Conservation (phyloP, 371 early-diverging fungal genomes). For the Mortierella sp. region DNA sequence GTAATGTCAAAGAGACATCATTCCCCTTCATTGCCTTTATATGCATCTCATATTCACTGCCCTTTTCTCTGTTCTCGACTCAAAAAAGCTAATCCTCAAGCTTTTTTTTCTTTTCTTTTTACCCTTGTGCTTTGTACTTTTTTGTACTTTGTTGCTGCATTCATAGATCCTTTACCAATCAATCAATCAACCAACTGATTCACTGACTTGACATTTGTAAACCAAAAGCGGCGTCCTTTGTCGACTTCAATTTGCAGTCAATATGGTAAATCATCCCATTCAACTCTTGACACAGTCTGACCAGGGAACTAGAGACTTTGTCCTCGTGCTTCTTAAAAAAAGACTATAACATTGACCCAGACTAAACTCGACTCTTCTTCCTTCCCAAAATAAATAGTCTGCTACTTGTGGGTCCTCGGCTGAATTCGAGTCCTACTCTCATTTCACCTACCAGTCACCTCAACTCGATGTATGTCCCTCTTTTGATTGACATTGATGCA, state of each 20-base stretch:
- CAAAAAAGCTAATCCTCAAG: too few relatives aligned
- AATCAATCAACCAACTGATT: not conserved
- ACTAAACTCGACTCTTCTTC: not conserved
- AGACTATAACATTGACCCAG: not conserved
- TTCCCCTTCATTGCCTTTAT: too few relatives aligned
- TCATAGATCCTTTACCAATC: not conserved
- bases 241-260: not conserved
- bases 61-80: too few relatives aligned
- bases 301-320: not conserved
- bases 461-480: constrained; percentile 31
- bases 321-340: not conserved
- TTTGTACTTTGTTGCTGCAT: too few relatives aligned
- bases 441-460: constrained; percentile 26
- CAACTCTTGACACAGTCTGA: not conserved
- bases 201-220: not conserved
- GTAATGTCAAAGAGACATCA: not conserved
- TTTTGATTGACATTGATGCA: too few relatives aligned
- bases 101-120: too few relatives aligned
- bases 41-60: too few relatives aligned
- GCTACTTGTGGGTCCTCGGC: constrained; percentile 41
- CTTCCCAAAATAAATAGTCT: constrained; percentile 23
- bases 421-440: constrained; percentile 25
- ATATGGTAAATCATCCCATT: not conserved
- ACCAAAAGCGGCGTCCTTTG: not conserved
- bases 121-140: too few relatives aligned